Base-by-base conservation (phyloP, 2,329 filamentous ascomycete species). In the Cladophialophora immunda region DNA sequence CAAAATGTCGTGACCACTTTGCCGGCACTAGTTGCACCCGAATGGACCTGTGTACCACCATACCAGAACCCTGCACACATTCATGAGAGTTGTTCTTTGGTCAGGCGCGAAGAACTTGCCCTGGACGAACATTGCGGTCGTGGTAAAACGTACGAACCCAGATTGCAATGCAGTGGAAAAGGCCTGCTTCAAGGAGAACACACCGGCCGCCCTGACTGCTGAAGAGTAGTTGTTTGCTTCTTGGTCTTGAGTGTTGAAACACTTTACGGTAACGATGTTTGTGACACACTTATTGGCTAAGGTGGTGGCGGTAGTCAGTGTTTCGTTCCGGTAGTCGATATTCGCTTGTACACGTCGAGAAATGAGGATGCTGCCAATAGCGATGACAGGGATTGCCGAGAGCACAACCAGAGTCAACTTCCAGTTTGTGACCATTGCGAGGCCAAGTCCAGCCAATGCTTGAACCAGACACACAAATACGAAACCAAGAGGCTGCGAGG, bases 1-100 rank as follows among this genome's bases (percentile, higher is more conserved):
- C 95, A 97, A 71, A 98, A 97, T 0, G 93, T 91, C 0, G 92
- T 95, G 53, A 97, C 78, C 2, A 97, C 87, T 63, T 90, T 82
- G 0, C 90, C 91, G 0, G 92, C 81, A 11, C 81, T 83, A 13
- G 87, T 80, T 0, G 83, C 77, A 1, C 87, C 88, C 1, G 85
- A 78, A 9, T 83, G 81, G 9, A 95, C 88, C 1, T 97, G 84
- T 1, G 86, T 81, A 30, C 90, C 86, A 0, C 93, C 94, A 72
- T 94, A 97, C 87, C 92, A 97, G 74, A 98, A 97, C 0, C 93
- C 94, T 70, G 54, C 19, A 22, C 5, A 38, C 50, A 47, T 55
- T 41, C 3, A 50, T 65, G 36, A 63, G 58, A 38, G 7, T 54
- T 11, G 15, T 38, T 32, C 32, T 52, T 29, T n/a, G 45, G 30